A percentile compares a stretch with the other conserved stretches of the same genome.
These are phyloP conservation scores for Linnemannia elongata DNA, from an alignment of 192 early-diverging fungal genomes.

Conservation along the genomic window DNA sequence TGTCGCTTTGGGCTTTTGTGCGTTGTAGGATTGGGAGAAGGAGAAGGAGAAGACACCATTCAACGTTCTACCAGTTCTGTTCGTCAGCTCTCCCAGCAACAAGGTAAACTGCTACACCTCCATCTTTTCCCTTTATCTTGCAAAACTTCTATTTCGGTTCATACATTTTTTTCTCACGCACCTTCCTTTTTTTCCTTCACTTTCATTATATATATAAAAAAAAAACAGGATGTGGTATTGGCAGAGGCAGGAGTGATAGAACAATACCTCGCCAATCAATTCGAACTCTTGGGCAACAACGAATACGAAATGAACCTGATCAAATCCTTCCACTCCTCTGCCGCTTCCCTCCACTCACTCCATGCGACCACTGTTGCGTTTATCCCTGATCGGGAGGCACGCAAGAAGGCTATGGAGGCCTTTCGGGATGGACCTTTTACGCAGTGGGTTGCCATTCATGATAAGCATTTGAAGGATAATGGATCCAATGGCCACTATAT, in stretches of 20 bases:
- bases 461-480: constrained; percentile 31
- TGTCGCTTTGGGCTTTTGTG: neutral
- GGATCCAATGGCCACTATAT: constrained; percentile 31
- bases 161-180: neutral
- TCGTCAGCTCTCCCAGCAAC: neutral
- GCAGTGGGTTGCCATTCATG: constrained; percentile 16
- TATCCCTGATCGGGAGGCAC: constrained; percentile 3
- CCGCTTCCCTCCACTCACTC: constrained; percentile 22
- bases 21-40: neutral
- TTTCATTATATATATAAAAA: neutral
- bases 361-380: neutral
- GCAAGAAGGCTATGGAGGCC: constrained; percentile 16
- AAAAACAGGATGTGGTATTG: neutral
- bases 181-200: neutral
- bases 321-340: constrained; percentile 28
- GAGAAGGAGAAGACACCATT: constrained; percentile 16
- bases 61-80: constrained; percentile 7
- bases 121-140: neutral
- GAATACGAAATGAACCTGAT: constrained; percentile 21
- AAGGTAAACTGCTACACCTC: neutral
- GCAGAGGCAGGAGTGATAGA: constrained; percentile 27
- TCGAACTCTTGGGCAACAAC: constrained; percentile 24
- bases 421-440: neutral
- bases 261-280: constrained; percentile 27
- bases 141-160: neutral